Percentiles rank a stretch among this genome's conserved stretches.
Evolutionary conservation across 2,329 filamentous ascomycete genomes (phyloP).

Genomic region (Fusarium nurragi): DNA sequence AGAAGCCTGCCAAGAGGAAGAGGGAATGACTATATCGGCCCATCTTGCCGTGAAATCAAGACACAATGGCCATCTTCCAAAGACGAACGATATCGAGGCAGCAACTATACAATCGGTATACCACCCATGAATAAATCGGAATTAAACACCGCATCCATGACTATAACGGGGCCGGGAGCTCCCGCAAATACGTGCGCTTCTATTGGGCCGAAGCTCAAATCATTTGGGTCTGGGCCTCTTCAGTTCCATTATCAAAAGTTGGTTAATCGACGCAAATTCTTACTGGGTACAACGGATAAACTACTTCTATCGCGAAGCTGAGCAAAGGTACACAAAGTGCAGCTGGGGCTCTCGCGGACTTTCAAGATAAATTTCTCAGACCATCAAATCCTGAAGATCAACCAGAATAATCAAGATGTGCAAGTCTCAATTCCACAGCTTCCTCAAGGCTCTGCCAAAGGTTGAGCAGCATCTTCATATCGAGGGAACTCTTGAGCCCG

Average conservation of each 20-base stretch:
- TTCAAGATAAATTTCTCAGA: not conserved
- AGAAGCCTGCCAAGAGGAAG: conserved; percentile 15
- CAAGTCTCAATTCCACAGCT: conserved; percentile 59
- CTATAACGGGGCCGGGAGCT: conserved; percentile 29
- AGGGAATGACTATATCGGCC: not conserved
- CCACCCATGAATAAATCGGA: not conserved
- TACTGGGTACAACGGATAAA: not conserved
- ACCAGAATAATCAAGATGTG: conserved; percentile 57
- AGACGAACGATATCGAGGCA: not conserved
- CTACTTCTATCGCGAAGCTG: not conserved
- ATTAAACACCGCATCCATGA: conserved; percentile 3
- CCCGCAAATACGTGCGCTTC: conserved; percentile 22
- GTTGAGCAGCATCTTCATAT: conserved; percentile 86
- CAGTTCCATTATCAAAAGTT: conserved; percentile 9
- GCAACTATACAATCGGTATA: not conserved
- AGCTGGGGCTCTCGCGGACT: not conserved
- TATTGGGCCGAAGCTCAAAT: conserved; percentile 20
- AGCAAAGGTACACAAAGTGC: not conserved
- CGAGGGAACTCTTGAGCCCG: conserved; percentile 77
- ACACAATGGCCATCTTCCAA: not conserved
- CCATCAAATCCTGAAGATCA: not conserved
- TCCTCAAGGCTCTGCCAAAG: conserved; percentile 75
- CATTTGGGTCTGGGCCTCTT: conserved; percentile 11
- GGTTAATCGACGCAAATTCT: conserved; percentile 12
- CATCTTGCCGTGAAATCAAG: not conserved